Base-by-base conservation (phyloP, 352 stramenopile genomes). In the Phytophthora hibernalis region DNA sequence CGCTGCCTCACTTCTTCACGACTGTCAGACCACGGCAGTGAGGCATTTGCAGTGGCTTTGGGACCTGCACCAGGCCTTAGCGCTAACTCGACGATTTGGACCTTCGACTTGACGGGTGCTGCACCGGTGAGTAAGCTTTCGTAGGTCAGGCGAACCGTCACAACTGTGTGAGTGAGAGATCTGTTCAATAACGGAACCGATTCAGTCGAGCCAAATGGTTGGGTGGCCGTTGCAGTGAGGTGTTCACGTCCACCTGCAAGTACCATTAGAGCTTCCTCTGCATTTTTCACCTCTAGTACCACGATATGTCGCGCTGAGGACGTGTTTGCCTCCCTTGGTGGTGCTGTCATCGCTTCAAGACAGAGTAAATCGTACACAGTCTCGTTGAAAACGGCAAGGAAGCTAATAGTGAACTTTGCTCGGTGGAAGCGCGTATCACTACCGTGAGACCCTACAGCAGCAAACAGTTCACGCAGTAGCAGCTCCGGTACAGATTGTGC, bases 361-460 rank as follows among this genome's bases (percentile, higher is more conserved):
- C 87, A 77, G 0, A 99, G 74, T n/a, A 99, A 77, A 66, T 99
- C 95, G 74, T 94, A 96, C 47, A 99, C 91, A 54, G 95, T 85
- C 78, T 99, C 94, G 26, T 97, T 96, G 70, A 96, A 98, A 13
- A 99, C 96, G 49, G 98, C 97, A 3, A 99, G 73, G 47, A 80
- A 90, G 53, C 83, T 93, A 50, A 92, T 79, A 24, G 85, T 91
- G 43, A 90, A 66, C 28, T 83, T 85, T 20, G 80, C 72, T 38
- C 76, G 77, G 37, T 85, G 65, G 48, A 89, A 81, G 7, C 78
- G 74, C 10, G 54, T 15, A 30, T 72, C 45, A 5, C 56, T 45
- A 9, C 77, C 76, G n/a, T 80, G 52, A 11, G 64, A 24, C 18
- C 58, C 55, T 47, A 88, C 53, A 10, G 68, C 45, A 15, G 65